phyloP scores from a whole-genome alignment of 2,329 filamentous ascomycete genomes.

The Trichoderma polysporum region DNA sequence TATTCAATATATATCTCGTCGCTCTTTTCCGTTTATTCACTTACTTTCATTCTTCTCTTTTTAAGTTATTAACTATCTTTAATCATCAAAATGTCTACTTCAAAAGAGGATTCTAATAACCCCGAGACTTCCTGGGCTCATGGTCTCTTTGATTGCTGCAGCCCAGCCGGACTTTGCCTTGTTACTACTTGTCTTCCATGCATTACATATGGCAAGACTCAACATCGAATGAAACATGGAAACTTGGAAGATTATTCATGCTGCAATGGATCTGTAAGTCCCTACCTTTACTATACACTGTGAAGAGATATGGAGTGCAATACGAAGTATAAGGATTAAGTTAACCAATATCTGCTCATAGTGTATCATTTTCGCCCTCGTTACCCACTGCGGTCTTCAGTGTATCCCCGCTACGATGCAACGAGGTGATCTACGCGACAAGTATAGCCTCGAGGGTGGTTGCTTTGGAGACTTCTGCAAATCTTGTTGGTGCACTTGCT shows the following conservation, averaged over 20 bases:
- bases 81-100: neutral
- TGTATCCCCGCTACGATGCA: constrained; percentile 47
- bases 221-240: constrained; percentile 44
- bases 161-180: constrained; percentile 44
- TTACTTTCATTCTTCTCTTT: neutral
- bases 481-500: constrained; percentile 48
- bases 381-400: constrained; percentile 40
- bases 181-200: constrained; percentile 47
- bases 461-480: constrained; percentile 43
- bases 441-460: constrained; percentile 46
- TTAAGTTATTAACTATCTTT: neutral
- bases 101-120: constrained; percentile 33
- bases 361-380: constrained; percentile 46
- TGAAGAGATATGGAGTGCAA: neutral
- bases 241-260: constrained; percentile 45
- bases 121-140: constrained; percentile 37
- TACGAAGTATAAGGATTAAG: neutral
- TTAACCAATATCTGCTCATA: constrained; percentile 22
- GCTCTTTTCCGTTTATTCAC: neutral
- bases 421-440: constrained; percentile 45
- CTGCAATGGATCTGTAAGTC: constrained; percentile 48
- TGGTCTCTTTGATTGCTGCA: constrained; percentile 47
- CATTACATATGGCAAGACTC: constrained; percentile 49
- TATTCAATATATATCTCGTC: no score
- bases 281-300: neutral